Conservation (phyloP, 768 basidiomycete species). For the Rhodotorula graminis region DNA sequence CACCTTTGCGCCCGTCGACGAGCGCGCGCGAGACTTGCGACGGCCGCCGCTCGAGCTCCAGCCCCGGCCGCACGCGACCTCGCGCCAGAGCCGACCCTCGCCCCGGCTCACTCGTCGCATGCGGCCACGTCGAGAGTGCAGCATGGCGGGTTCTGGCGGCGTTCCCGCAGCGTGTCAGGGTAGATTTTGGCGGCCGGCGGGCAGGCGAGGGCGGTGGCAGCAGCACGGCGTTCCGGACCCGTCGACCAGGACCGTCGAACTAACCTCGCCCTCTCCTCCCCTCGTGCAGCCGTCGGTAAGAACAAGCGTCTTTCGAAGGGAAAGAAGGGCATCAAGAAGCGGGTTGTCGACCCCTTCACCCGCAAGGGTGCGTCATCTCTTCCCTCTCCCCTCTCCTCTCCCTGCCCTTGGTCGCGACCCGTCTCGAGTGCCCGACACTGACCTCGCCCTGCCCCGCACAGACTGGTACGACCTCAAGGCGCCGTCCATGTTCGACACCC, state of each 20-base stretch:
- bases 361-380: slow-evolving; percentile 73
- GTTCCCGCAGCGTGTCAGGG: too few relatives aligned
- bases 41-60: too few relatives aligned
- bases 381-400: neutral
- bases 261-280: neutral
- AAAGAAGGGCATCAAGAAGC: slow-evolving; percentile 99
- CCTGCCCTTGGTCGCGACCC: neutral
- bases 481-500: slow-evolving; percentile 92
- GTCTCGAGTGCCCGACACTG: too few relatives aligned
- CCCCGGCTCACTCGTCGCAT: too few relatives aligned
- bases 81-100: too few relatives aligned
- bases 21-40: neutral
- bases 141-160: too few relatives aligned
- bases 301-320: slow-evolving; percentile 98
- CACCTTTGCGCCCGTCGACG: neutral
- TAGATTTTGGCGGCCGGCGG: too few relatives aligned
- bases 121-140: too few relatives aligned
- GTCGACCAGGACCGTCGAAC: neutral
- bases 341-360: slow-evolving; percentile 99
- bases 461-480: slow-evolving; percentile 99
- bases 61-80: neutral
- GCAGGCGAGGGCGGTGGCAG: too few relatives aligned
- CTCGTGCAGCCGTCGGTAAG: slow-evolving; percentile 54
- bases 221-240: too few relatives aligned
- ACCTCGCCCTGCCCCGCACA: too few relatives aligned